These are phyloP conservation scores for Trichoderma lentiforme DNA, from an alignment of 2,329 filamentous ascomycete genomes.

Conservation along the genomic window DNA sequence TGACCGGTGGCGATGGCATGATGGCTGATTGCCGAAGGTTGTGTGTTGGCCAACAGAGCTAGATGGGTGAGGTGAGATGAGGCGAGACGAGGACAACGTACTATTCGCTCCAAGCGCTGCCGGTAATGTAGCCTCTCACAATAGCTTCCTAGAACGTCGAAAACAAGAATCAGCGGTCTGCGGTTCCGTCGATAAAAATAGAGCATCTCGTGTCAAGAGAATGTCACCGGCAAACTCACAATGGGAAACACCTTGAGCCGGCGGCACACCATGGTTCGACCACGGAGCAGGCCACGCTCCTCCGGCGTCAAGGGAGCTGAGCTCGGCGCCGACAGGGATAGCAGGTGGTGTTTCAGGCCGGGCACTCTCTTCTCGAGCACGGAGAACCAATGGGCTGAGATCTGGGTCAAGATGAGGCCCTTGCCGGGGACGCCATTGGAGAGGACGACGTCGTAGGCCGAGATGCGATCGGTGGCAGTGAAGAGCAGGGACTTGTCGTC, in stretches of 20 bases:
- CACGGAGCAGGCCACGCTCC: slow-evolving; percentile 52
- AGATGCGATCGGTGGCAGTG: slow-evolving; percentile 67
- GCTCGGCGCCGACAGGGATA: slow-evolving; percentile 42
- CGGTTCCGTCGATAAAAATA: neutral
- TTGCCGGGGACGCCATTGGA: slow-evolving; percentile 58
- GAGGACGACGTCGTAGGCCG: slow-evolving; percentile 76
- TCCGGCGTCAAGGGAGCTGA: slow-evolving; percentile 33
- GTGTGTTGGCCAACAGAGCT: neutral
- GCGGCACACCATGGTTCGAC: slow-evolving; percentile 64
- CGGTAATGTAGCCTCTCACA: slow-evolving; percentile 83
- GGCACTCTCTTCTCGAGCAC: slow-evolving; percentile 45
- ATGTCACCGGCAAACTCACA: slow-evolving; percentile 33
- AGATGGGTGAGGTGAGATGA: neutral
- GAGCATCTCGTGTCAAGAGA: neutral
- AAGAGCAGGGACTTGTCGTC: slow-evolving; percentile 58
- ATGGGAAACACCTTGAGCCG: slow-evolving; percentile 25
- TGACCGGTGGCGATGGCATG: neutral
- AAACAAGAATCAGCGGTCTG: neutral
- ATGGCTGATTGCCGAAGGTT: neutral
- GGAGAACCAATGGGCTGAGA: slow-evolving; percentile 52
- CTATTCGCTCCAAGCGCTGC: slow-evolving; percentile 73
- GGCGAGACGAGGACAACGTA: neutral
- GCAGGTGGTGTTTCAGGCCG: slow-evolving; percentile 50
- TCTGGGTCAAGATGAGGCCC: slow-evolving; percentile 48
- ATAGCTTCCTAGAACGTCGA: neutral